Evolutionary conservation across 129 eudicot genomes (phyloP).

Genomic region (carrot (Daucus carota)): DNA sequence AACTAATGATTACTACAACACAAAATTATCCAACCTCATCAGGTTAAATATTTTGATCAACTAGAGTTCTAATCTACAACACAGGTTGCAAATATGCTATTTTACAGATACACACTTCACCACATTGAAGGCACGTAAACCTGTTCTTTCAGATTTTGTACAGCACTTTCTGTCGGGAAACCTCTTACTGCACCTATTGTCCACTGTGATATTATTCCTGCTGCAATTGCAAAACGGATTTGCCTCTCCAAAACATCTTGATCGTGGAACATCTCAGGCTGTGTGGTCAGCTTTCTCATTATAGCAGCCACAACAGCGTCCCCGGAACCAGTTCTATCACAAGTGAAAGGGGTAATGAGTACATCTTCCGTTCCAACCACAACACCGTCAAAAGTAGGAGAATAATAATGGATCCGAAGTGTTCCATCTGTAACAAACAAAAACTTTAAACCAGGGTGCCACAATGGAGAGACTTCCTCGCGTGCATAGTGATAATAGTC

Average conservation of each 20-base stretch:
- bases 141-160: slow-evolving; percentile 89
- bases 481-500: slow-evolving; percentile 73
- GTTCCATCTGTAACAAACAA: slow-evolving; percentile 93
- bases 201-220: slow-evolving; percentile 95
- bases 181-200: slow-evolving; percentile 94
- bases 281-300: slow-evolving; percentile 66
- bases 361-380: slow-evolving; percentile 92
- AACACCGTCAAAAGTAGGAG: slow-evolving; percentile 75
- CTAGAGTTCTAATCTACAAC: not conserved
- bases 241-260: slow-evolving; percentile 73
- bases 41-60: not conserved
- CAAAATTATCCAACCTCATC: not conserved
- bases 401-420: slow-evolving; percentile 68
- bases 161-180: slow-evolving; percentile 85
- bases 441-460: slow-evolving; percentile 70
- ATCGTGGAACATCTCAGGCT: slow-evolving; percentile 64
- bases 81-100: not conserved
- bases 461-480: slow-evolving; percentile 75
- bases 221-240: slow-evolving; percentile 83
- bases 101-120: slow-evolving; percentile 22
- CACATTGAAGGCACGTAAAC: slow-evolving; percentile 95
- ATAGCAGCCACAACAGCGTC: slow-evolving; percentile 94
- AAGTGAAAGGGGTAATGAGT: slow-evolving; percentile 81
- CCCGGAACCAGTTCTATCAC: slow-evolving; percentile 96
- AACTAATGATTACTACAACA: not conserved